Evolutionary conservation across 345 rosid species (phyloP), one percentile per base, ranked within the genome.

Genomic region (Eucalyptus brandiana): DNA sequence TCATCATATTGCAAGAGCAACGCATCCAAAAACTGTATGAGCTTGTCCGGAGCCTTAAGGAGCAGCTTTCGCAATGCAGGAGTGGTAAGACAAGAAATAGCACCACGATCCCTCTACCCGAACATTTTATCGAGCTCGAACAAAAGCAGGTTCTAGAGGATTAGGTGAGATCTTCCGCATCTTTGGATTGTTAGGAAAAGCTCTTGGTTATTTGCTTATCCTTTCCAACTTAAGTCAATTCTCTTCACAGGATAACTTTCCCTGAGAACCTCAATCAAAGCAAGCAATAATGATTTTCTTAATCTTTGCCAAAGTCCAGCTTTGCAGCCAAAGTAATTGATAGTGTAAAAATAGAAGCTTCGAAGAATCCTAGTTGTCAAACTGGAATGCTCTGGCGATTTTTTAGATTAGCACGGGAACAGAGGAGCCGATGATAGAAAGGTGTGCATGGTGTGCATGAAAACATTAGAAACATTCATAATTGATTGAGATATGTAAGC

Each of bases 1-100:
- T 96, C 86, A 97, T 97, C 93, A 92, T 96, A 90, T 94, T 95
- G 28, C 99, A 95, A 91, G 99, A 96, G 93, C 96, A 95, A 90
- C 94, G 91, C 90, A 97, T 96, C 90, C 97, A 94, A 88, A 94
- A 93, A 91, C 97, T 96, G 80, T 94, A 94, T 54, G 97, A 96
- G 86, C 94, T 97, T 32, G 95, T 96, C 42, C 94, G 89, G 89
- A 95, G 91, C 89, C 98, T 97, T 89, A 93, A 90, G 90, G 90
- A 92, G 90, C 96, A 94, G 88, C 81, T 96, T 83, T 88, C 80
- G 88, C 96, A 90, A 72, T 96, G 99, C 92, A 92, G 93, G 89
- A 92, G 93, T 88, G 91, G 87, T 81, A 92, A 92, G 88, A 93
- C 94, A 23, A 86, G 47, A 85, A 94, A 93, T 89, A 90, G 88